These are phyloP conservation scores for Climacium dendroides DNA, from an alignment of 225 moss, liverwort and hornwort genomes.

Conservation along the genomic window DNA sequence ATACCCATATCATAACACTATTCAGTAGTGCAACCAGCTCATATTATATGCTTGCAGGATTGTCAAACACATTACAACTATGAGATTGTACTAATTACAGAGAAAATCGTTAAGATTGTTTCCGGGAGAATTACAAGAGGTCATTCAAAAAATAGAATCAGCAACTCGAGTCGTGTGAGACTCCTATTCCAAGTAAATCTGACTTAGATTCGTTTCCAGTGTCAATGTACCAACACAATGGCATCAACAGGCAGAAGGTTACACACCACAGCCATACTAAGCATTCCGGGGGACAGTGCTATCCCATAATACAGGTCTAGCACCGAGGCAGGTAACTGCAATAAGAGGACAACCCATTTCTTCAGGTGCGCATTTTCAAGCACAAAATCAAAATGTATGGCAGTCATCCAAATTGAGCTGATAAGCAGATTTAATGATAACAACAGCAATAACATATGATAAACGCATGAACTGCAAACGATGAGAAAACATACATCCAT, in stretches of 20 bases:
- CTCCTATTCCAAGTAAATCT: not conserved
- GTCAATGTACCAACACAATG: not conserved
- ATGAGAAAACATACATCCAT: slow-evolving; percentile 49
- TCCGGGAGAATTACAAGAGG: not conserved
- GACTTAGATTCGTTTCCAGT: not conserved
- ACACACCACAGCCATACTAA: slow-evolving; percentile 76
- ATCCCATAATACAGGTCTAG: slow-evolving; percentile 76
- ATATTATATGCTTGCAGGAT: not conserved
- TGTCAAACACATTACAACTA: not conserved
- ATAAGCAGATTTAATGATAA: not conserved
- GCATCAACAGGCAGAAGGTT: not conserved
- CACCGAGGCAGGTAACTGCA: slow-evolving; percentile 80
- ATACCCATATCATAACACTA: not conserved
- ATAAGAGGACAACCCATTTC: not conserved
- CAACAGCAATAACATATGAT: not conserved
- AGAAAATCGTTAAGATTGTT: not conserved
- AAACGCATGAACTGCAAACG: not conserved
- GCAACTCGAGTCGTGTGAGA: not conserved
- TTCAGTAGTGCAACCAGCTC: not conserved
- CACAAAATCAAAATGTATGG: not conserved
- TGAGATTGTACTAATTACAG: not conserved
- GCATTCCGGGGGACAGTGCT: slow-evolving; percentile 61
- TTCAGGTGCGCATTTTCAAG: not conserved
- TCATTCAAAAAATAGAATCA: not conserved
- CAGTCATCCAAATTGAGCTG: not conserved